Evolutionary conservation across 2,329 filamentous ascomycete species (phyloP).

Genomic region (Aspergillus oerlinghausenensis): DNA sequence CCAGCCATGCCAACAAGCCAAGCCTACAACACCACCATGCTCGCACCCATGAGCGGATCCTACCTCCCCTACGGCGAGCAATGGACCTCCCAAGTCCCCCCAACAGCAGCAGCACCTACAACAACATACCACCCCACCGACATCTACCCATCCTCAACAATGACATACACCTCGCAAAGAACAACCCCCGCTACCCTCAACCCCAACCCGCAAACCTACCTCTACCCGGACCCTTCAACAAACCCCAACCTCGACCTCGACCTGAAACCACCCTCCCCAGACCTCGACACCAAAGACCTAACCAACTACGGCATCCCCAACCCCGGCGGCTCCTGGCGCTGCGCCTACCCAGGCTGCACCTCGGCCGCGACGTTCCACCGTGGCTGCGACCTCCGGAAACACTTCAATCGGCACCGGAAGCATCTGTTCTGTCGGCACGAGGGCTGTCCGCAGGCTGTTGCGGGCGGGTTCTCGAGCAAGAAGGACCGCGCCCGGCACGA

Average conservation of each 20-base stretch:
- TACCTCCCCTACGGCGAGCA: not conserved
- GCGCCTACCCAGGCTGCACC: constrained; percentile 56
- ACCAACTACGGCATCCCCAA: constrained; percentile 29
- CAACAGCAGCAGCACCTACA: not conserved
- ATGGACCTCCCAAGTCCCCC: not conserved
- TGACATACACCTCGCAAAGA: not conserved
- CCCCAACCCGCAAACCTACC: not conserved
- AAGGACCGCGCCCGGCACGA: constrained; percentile 60
- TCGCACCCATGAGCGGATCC: not conserved
- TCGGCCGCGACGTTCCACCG: constrained; percentile 55
- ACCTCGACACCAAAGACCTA: constrained; percentile 23
- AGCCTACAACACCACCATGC: not conserved
- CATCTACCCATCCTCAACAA: not conserved
- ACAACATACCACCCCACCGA: not conserved
- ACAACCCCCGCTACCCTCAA: not conserved
- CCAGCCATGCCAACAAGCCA: not conserved
- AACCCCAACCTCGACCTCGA: not conserved
- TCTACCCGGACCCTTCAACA: not conserved
- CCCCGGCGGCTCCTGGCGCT: constrained; percentile 49
- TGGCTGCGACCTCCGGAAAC: constrained; percentile 59
- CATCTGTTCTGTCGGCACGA: constrained; percentile 57
- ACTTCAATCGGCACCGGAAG: constrained; percentile 60
- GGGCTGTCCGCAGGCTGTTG: constrained; percentile 53
- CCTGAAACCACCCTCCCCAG: not conserved
- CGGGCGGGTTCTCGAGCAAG: constrained; percentile 58